Conservation (phyloP, 192 early-diverging fungal species). For the Chytriomyces hyalinus region DNA sequence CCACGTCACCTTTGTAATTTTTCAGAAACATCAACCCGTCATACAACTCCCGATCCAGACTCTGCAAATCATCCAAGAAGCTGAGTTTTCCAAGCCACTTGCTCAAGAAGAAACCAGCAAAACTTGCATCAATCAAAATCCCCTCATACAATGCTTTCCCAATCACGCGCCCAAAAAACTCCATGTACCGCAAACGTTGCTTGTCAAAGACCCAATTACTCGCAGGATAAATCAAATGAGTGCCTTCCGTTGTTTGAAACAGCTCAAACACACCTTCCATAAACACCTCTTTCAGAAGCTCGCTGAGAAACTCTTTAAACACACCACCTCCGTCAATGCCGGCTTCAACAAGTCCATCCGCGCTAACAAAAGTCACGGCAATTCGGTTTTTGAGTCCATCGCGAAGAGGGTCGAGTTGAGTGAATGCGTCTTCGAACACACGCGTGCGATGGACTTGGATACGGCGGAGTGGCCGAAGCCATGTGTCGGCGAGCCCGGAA, state of each 20-base stretch:
- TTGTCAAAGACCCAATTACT: conserved; percentile 4
- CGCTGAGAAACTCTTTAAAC: conserved; percentile 94
- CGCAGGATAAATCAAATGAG: conserved; percentile 49
- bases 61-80: conserved; percentile 64
- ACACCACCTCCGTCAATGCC: conserved; percentile 91
- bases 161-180: conserved; percentile 61
- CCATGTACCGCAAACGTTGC: conserved; percentile 49
- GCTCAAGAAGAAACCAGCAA: conserved; percentile 59
- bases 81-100: conserved; percentile 54
- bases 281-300: conserved; percentile 58
- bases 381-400: conserved; percentile 75
- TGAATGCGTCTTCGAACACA: conserved; percentile 92
- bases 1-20: conserved; percentile 49
- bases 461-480: conserved; percentile 40
- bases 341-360: conserved; percentile 77
- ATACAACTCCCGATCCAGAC: conserved; percentile 57
- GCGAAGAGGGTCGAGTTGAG: conserved; percentile 69
- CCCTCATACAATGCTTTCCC: conserved; percentile 65
- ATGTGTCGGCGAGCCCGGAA: conserved; percentile 39
- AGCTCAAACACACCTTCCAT: conserved; percentile 44
- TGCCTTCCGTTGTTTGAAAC: conserved; percentile 49
- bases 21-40: conserved; percentile 56
- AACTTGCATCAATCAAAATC: conserved; percentile 56
- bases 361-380: conserved; percentile 84
- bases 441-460: conserved; percentile 72